Conservation (phyloP, 2,329 filamentous ascomycete genomes). For the Pseudocercospora fijiensis region DNA sequence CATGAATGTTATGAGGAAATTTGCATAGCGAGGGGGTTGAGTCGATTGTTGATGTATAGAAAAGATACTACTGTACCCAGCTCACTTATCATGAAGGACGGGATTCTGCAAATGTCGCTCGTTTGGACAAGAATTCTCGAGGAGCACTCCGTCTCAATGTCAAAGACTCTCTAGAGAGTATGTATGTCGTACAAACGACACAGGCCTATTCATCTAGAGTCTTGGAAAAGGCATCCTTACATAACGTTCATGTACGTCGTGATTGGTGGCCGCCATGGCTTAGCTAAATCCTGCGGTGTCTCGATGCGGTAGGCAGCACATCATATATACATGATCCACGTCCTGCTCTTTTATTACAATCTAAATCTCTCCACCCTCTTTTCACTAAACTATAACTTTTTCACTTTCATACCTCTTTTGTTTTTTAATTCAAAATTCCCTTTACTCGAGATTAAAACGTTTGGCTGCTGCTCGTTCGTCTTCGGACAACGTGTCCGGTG, state of each 20-base stretch:
- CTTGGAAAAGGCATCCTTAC: no score
- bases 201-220: neutral
- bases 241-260: neutral
- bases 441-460: neutral
- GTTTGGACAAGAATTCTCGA: no score
- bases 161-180: no score
- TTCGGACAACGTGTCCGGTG: neutral
- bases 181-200: neutral
- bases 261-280: neutral
- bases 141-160: no score
- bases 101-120: neutral
- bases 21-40: neutral
- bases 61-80: neutral
- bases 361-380: no score
- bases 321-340: neutral
- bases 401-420: neutral
- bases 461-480: neutral
- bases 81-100: neutral
- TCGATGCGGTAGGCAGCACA: neutral
- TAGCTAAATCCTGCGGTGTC: neutral
- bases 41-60: neutral
- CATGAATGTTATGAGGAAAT: neutral
- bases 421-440: neutral
- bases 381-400: neutral
- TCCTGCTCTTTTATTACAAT: neutral